Base-by-base conservation (phyloP, 2,329 filamentous ascomycete genomes). In the Teratosphaeria nubilosa region DNA sequence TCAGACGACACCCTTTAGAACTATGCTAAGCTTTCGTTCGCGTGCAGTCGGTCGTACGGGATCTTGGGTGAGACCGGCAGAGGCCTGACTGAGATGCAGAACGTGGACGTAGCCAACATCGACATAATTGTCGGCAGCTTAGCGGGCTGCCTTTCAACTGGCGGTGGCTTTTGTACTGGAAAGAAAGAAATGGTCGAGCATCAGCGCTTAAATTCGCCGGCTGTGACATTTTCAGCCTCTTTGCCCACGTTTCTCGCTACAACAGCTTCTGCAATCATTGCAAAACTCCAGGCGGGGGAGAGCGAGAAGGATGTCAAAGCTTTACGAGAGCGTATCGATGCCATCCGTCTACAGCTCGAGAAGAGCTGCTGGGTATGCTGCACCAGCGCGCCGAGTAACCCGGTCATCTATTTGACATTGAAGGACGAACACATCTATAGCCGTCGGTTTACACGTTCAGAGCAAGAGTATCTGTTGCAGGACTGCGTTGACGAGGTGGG, bases 101-200 rank as follows among this genome's bases (percentile, higher is more conserved):
- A 97, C 67, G 92, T 99, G 20, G 94, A 97, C 71, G 86, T 91
- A 0, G 84, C 87, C 11, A 88, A 95, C 70, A 86, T 99, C 54
- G 94, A 99, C 76, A 96, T 99, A 91, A 92, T 99, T 64, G 83
- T 97, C 56, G 94, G 94, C 51, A 95, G 90, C 37, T 83, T 99
- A 52, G 86, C 92, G 13, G 92, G 94, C 1, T 87, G 91, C 16
- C 80, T 99, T 41, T 94, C 92, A 69, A 91, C 90, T 9, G 92
- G 91, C 57, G 94, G 95, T 66, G 94, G 94, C n/a, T 99, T 99
- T 78, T 99, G 94, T 72, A 91, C 92, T 16, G 92, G 91, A 20
- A 86, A 86, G 48, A 86, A 86, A 63, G 94, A 96, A 70, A 91
- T 97, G 22, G 89, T 97, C 20, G 90, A 95, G 73, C 94, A 99